Conservation (phyloP, 1,284 basidiomycete genomes). For the Malassezia yamatoensis region DNA sequence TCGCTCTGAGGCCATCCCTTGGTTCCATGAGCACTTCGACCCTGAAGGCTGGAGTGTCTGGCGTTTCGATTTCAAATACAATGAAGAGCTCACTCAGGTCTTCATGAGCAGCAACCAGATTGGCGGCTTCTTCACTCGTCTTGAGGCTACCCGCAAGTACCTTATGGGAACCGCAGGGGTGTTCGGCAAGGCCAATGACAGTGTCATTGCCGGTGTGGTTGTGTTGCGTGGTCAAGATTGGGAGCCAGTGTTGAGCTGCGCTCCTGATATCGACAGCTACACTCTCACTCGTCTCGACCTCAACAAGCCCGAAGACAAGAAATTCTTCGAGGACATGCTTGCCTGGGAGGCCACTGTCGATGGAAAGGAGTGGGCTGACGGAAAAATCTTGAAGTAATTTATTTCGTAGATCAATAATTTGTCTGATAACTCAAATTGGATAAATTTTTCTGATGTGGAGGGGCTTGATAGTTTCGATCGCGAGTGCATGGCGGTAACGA, state of each 20-base stretch:
- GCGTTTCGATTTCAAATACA: conserved; percentile 94
- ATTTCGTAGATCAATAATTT: neutral
- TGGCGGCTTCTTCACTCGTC: conserved; percentile 86
- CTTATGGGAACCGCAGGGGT: conserved; percentile 88
- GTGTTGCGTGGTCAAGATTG: conserved; percentile 64
- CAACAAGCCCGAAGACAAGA: conserved; percentile 43
- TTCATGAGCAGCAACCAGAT: conserved; percentile 56
- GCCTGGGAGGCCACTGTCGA: conserved; percentile 41
- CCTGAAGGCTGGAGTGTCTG: conserved; percentile 77
- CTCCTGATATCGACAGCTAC: conserved; percentile 91
- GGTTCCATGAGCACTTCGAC: conserved; percentile 62
- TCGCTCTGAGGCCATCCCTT: conserved; percentile 35
- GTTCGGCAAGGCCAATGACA: conserved; percentile 66
- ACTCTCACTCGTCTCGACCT: conserved; percentile 56
- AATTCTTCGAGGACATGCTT: conserved; percentile 48
- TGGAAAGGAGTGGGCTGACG: conserved; percentile 36
- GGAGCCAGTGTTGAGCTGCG: conserved; percentile 49
- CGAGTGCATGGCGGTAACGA: too few relatives aligned
- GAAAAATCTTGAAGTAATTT: conserved; percentile 45
- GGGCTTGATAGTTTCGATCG: too few relatives aligned
- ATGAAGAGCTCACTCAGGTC: conserved; percentile 74
- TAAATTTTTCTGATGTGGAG: neutral
- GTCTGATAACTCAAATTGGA: neutral
- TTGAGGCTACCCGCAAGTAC: conserved; percentile 52
- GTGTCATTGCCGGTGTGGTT: conserved; percentile 57